These are phyloP conservation scores for Nigrospora sphaerica DNA, from an alignment of 2,329 filamentous ascomycete genomes.

Conservation along the genomic window DNA sequence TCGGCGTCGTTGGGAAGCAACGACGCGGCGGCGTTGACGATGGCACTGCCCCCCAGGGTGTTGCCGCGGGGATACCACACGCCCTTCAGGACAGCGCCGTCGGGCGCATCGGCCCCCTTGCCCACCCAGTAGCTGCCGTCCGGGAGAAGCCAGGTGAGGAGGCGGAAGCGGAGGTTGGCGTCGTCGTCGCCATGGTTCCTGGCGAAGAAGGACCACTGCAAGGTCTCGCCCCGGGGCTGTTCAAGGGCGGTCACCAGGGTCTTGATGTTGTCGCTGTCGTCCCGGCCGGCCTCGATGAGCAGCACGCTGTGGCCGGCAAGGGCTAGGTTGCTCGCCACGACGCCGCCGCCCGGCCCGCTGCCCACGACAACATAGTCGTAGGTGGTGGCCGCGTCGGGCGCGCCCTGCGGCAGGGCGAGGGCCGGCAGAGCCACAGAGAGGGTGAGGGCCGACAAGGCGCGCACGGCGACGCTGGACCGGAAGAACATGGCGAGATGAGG, in stretches of 20 bases:
- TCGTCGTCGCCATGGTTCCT: conserved; percentile 45
- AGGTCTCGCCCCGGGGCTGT: conserved; percentile 24
- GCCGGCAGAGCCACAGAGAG: too few relatives aligned
- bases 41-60: conserved; percentile 17
- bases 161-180: conserved; percentile 28
- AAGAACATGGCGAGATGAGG: too few relatives aligned
- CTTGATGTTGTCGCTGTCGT: conserved; percentile 28
- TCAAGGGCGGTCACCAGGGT: conserved; percentile 25
- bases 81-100: conserved; percentile 14
- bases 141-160: conserved; percentile 10
- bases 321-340: conserved; percentile 42
- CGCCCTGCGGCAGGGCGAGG: too few relatives aligned
- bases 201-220: conserved; percentile 47
- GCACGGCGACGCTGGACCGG: too few relatives aligned
- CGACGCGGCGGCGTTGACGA: conserved; percentile 10
- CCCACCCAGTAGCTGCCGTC: conserved; percentile 13
- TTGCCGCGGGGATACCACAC: conserved; percentile 19
- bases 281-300: conserved; percentile 42
- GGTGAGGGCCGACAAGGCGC: too few relatives aligned
- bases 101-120: conserved; percentile 8
- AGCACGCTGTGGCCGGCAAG: conserved; percentile 43
- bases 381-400: not conserved
- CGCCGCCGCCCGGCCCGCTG: conserved; percentile 42
- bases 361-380: conserved; percentile 34
- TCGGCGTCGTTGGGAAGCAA: conserved; percentile 11